Evolutionary conservation across 257 asterid genomes (phyloP).

Genomic region (Datura wrightii): DNA sequence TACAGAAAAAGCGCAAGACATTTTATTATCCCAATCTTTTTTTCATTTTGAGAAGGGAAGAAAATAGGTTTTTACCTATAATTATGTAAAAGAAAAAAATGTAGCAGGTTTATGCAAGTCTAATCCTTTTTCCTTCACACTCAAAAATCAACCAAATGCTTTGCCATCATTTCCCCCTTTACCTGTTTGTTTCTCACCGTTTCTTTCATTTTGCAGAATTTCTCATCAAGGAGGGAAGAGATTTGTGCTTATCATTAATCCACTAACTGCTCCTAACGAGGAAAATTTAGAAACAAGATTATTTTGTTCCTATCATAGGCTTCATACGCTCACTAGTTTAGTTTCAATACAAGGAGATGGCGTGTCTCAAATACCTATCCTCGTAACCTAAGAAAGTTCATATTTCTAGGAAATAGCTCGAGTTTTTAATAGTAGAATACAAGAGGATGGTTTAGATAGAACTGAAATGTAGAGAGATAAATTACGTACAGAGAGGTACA

Average conservation of each 20-base stretch:
- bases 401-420: background rate
- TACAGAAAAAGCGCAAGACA: background rate
- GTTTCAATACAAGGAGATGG: conserved; percentile 5
- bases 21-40: background rate
- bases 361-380: background rate
- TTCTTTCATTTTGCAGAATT: background rate
- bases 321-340: conserved; percentile 15
- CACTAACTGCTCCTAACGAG: background rate
- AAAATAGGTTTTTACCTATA: background rate
- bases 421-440: background rate
- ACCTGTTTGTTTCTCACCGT: background rate
- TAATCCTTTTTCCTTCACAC: background rate
- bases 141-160: background rate
- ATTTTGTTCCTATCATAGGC: background rate
- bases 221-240: background rate
- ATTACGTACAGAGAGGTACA: background rate
- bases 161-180: background rate
- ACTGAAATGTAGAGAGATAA: background rate
- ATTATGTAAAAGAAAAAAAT: background rate
- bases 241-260: background rate
- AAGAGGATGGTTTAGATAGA: background rate
- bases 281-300: conserved; percentile 24
- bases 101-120: conserved; percentile 1
- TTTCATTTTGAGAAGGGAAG: background rate
- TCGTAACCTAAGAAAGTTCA: background rate